Percentiles rank a stretch among this genome's conserved stretches.
These are phyloP conservation scores for Fagus crenata DNA, from an alignment of 306 rosid genomes.

Conservation along the genomic window DNA sequence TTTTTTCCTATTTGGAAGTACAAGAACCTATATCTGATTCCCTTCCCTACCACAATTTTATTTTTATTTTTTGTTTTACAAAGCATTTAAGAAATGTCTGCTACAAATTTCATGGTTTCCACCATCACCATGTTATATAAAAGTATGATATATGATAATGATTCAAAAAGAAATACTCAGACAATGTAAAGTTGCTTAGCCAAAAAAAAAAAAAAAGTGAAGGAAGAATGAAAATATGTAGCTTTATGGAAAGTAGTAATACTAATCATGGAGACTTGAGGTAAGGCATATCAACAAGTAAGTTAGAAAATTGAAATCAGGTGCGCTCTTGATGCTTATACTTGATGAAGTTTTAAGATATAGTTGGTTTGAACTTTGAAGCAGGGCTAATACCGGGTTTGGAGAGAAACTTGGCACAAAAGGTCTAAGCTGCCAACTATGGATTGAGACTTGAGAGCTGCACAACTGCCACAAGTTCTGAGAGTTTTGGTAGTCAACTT, in stretches of 20 bases:
- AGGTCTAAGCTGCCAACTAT: too few species aligned
- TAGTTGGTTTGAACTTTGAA: too few species aligned
- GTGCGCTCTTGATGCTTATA: background rate
- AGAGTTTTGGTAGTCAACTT: background rate
- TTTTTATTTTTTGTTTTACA: background rate
- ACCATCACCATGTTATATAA: background rate
- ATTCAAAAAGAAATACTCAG: too few species aligned
- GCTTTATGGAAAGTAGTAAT: background rate
- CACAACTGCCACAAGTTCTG: background rate
- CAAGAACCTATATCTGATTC: background rate
- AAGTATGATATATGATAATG: background rate
- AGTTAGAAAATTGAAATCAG: background rate
- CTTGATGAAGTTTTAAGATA: background rate
- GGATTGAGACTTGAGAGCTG: too few species aligned
- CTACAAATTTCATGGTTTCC: conserved; percentile 19
- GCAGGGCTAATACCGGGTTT: too few species aligned
- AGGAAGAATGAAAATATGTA: too few species aligned
- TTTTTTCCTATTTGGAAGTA: conserved; percentile 10
- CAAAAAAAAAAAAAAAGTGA: too few species aligned
- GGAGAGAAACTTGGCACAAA: too few species aligned
- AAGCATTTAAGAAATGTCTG: conserved; percentile 8
- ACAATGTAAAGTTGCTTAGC: too few species aligned
- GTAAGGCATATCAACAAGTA: background rate
- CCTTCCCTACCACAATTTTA: conserved; percentile 24
- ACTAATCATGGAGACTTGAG: background rate